Percentiles rank a stretch among this genome's conserved stretches.
Evolutionary conservation across 495 filamentous ascomycete species (phyloP).

Genomic region (Lepraria neglecta): DNA sequence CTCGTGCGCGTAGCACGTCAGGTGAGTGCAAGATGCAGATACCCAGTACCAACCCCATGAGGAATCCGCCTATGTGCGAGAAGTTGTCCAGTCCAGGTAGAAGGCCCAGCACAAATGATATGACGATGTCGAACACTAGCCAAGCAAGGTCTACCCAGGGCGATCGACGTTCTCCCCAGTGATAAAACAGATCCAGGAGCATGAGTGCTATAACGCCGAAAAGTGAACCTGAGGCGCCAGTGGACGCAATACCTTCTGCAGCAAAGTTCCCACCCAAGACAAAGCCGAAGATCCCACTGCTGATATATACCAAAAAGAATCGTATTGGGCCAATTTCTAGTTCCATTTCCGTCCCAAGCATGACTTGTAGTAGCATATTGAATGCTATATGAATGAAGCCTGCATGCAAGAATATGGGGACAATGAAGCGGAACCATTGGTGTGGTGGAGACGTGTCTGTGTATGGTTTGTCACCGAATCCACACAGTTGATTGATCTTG

Average conservation of each 20-base stretch:
- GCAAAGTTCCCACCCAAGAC: constrained; percentile 93
- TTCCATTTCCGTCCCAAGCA: constrained; percentile 86
- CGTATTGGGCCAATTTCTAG: constrained; percentile 75
- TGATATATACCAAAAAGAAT: constrained; percentile 82
- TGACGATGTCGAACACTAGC: constrained; percentile 73
- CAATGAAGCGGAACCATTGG: constrained; percentile 95
- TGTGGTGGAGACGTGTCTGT: constrained; percentile 52
- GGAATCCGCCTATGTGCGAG: constrained; percentile 90
- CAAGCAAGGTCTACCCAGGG: constrained; percentile 77
- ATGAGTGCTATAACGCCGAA: constrained; percentile 88
- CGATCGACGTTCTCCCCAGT: constrained; percentile 67
- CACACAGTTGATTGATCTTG: constrained; percentile 70
- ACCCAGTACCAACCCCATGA: constrained; percentile 85
- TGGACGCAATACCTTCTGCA: constrained; percentile 67
- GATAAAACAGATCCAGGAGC: constrained; percentile 85
- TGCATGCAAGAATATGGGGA: constrained; percentile 90
- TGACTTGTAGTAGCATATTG: constrained; percentile 86
- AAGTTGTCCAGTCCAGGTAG: constrained; percentile 96
- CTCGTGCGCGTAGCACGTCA: constrained; percentile 66
- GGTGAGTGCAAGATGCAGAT: constrained; percentile 84
- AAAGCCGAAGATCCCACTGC: constrained; percentile 91
- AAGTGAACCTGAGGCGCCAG: constrained; percentile 79
- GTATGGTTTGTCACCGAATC: constrained; percentile 55
- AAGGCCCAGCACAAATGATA: constrained; percentile 88
- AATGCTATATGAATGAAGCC: constrained; percentile 91